Conservation (phyloP, 2,329 filamentous ascomycete species). For the Blastomyces silverae region DNA sequence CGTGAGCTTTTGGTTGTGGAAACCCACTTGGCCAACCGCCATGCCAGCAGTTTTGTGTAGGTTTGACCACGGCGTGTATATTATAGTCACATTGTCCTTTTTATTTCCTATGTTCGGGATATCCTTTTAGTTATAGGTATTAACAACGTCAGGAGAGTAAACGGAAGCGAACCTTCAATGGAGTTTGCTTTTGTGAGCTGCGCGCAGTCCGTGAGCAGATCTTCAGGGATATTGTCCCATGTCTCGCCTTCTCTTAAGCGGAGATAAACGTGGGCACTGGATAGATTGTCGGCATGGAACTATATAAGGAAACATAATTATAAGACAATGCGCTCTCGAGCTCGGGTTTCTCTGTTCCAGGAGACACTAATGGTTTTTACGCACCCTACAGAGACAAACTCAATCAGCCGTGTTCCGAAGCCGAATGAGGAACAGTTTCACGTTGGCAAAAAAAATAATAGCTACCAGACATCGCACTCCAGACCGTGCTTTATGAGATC, state of each 20-base stretch:
- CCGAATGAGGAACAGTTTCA: neutral
- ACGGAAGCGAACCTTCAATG: constrained; percentile 65
- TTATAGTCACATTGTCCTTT: constrained; percentile 92
- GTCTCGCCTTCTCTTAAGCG: constrained; percentile 68
- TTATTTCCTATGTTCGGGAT: constrained; percentile 66
- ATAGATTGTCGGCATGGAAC: constrained; percentile 98
- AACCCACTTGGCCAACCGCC: constrained; percentile 90
- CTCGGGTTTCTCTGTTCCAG: neutral
- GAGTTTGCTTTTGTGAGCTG: constrained; percentile 98
- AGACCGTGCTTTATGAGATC: constrained; percentile 90
- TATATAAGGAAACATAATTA: constrained; percentile 32
- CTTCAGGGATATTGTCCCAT: constrained; percentile 74
- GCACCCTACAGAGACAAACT: constrained; percentile 11
- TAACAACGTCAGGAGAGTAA: neutral
- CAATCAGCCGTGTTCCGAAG: constrained; percentile 5
- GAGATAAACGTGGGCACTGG: constrained; percentile 92
- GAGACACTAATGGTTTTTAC: neutral
- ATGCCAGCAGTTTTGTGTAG: constrained; percentile 92
- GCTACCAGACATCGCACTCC: constrained; percentile 89
- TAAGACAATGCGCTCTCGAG: neutral
- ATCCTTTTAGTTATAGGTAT: neutral
- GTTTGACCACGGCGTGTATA: constrained; percentile 98
- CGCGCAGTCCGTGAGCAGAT: constrained; percentile 78
- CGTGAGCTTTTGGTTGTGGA: constrained; percentile 79
- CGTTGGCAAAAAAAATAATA: constrained; percentile 13